Evolutionary conservation across 2,329 filamentous ascomycete species (phyloP), one percentile per base, ranked within the genome.

Genomic region (Gaeumannomyces sp.): DNA sequence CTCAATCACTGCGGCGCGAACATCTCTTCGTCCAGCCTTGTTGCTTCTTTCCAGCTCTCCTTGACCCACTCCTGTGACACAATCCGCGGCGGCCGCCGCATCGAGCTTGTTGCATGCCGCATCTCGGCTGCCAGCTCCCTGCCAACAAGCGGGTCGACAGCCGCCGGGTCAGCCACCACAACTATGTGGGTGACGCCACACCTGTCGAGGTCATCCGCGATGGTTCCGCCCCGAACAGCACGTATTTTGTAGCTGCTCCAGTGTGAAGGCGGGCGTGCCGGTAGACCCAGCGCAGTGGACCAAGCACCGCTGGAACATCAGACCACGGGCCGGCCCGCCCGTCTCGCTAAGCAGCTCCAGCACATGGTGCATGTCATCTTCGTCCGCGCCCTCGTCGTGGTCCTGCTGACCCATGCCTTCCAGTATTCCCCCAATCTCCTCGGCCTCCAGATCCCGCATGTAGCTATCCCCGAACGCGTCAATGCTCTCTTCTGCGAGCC

Each of bases 391-490:
- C 7, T 53, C 45, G n/a, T 53, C 45, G 45, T n/a, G 58, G 22
- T 8, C 45, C n/a, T 22, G 22, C 3, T 66, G 66, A 25, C 63
- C 64, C 72, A 71, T 73, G 25, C 57, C 61, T 1, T 67, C 67
- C 31, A 88, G 68, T 0, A 88, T 72, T 3, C 73, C 72, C 56
- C 75, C 79, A 61, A 77, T 66, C 67, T 77, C 75, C 3, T 71
- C 71, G 4, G 67, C 67, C 3, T 69, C 69, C 25, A 73, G 67
- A 70, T 96, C 87, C 5, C 93, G 82, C 0, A 87, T 84, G 75
- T 91, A 98, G 72, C 92, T 93, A 73, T 99, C 95, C 0, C 90
- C 90, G 70, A 86, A 95, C 64, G 82, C 78, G 73, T 99, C 95
- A 2, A 89, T 82, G 68, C 89, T 91, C 3, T 78, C 77, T 53